Base-by-base conservation (phyloP, 164 flowering plant species). In the Aristolochia contorta region DNA sequence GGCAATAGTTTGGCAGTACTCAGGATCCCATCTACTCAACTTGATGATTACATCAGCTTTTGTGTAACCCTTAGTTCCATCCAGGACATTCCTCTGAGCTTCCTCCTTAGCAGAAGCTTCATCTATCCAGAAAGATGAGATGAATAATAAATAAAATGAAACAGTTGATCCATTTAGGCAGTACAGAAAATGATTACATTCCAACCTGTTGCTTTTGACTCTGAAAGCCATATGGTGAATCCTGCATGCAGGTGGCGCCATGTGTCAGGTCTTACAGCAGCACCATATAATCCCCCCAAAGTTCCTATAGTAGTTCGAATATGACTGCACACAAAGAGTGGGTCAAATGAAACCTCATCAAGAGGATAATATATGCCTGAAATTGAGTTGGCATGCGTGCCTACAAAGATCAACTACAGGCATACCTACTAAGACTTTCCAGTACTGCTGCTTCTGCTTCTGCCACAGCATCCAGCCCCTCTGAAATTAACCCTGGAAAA, bases 181-280 rank as follows among this genome's bases (percentile, higher is more conserved):
- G 43, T 8, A 21, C 13, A 58, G n/a, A 33, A 25, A 46, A 19
- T 32, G 63, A 56, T 6, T 13, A 58, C 37, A 59, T 55, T 32
- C 60, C 49, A 65, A 88, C 99, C 97, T 62, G 68, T 62, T 23
- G 92, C 86, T 74, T 84, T 80, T 58, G 93, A 86, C 66, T 75
- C 74, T 41, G 92, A 86, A 54, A 93, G 58, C 99, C 99, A 93
- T 46, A 93, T 80, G 27, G 92, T 85, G 71, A 90, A 90, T 53
- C 95, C 97, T 18, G 97, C 78, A 76, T 82, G 81, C 56, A 93
- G 92, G 75, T 90, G 93, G 64, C 69, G 77, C 97, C 99, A 93
- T 74, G 78, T 79, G 65, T 79, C 79, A 49, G 79, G 70, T 57
- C 81, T 82, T 64, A 75, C 65, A 59, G 95, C 95, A 68, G 95